These are phyloP conservation scores for Telopea speciosissima DNA, from an alignment of 177 flowering plant genomes.

Conservation along the genomic window DNA sequence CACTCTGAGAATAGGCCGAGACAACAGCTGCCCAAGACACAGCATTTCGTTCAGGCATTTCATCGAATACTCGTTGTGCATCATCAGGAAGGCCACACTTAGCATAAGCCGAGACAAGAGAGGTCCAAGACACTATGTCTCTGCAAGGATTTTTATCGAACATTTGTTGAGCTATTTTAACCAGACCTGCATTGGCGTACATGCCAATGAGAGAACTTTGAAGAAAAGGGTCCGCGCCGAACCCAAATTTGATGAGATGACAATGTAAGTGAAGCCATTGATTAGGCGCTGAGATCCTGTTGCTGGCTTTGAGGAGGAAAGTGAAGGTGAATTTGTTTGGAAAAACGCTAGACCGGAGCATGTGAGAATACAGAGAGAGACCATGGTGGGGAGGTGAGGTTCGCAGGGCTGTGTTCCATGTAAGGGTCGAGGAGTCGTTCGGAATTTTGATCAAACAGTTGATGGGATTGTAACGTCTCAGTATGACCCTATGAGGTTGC, in stretches of 20 bases:
- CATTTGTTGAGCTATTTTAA: constrained; percentile 1
- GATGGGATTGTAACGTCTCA: background rate
- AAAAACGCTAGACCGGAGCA: constrained; percentile 5
- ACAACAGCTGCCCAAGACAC: constrained; percentile 15
- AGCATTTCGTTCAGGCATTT: constrained; percentile 12
- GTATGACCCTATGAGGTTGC: background rate
- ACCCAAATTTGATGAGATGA: constrained; percentile 8
- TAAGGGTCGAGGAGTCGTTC: constrained; percentile 1
- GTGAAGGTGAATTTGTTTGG: constrained; percentile 18
- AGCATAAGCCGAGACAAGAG: constrained; percentile 12
- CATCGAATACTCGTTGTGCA: constrained; percentile 7
- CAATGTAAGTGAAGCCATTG: constrained; percentile 6
- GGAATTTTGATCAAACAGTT: constrained; percentile 1
- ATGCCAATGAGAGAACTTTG: constrained; percentile 6
- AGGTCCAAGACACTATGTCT: constrained; percentile 10
- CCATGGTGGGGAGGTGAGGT: constrained; percentile 9
- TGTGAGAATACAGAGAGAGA: constrained; percentile 7
- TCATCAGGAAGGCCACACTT: constrained; percentile 11
- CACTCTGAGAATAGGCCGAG: constrained; percentile 12
- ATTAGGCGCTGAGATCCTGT: constrained; percentile 6
- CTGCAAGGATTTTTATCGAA: constrained; percentile 7
- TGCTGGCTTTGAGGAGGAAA: constrained; percentile 12
- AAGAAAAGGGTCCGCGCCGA: constrained; percentile 8
- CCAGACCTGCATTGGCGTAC: constrained; percentile 9
- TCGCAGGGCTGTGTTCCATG: constrained; percentile 9